Evolutionary conservation across 2,329 filamentous ascomycete genomes (phyloP).

Genomic region (Alternaria burnsii): DNA sequence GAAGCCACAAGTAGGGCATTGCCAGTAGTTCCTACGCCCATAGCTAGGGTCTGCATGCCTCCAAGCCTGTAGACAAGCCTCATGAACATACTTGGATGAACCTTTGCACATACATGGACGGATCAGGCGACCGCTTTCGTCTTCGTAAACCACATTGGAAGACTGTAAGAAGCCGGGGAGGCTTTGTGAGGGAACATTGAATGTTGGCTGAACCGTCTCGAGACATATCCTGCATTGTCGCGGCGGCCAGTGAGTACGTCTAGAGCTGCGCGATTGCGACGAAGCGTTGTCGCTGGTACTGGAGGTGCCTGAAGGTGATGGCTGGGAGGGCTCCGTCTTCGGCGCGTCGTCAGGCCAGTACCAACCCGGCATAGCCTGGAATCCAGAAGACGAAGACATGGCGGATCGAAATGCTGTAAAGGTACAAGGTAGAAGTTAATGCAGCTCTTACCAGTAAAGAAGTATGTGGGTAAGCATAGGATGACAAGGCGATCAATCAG

Average conservation of each 20-base stretch:
- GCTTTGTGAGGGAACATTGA: slow-evolving; percentile 62
- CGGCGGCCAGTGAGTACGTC: slow-evolving; percentile 67
- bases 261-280: slow-evolving; percentile 27
- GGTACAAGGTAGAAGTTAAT: slow-evolving; percentile 25
- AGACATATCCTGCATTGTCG: slow-evolving; percentile 90
- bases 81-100: slow-evolving; percentile 91
- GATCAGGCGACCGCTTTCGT: slow-evolving; percentile 78
- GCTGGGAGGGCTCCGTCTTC: slow-evolving; percentile 35
- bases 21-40: slow-evolving; percentile 76
- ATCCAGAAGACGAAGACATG: slow-evolving; percentile 56
- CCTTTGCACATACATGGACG: slow-evolving; percentile 94
- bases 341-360: slow-evolving; percentile 58
- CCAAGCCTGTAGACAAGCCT: slow-evolving; percentile 87
- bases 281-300: slow-evolving; percentile 21
- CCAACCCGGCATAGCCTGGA: slow-evolving; percentile 55
- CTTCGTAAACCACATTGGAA: slow-evolving; percentile 73
- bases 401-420: slow-evolving; percentile 4
- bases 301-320: slow-evolving; percentile 27
- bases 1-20: slow-evolving; percentile 88
- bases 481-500: slow-evolving; percentile 32
- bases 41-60: slow-evolving; percentile 74
- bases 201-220: slow-evolving; percentile 72
- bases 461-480: slow-evolving; percentile 27
- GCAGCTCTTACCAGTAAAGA: slow-evolving; percentile 32
- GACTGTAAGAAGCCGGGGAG: slow-evolving; percentile 66